Evolutionary conservation across 306 rosid genomes (phyloP), one percentile per base, ranked within the genome.

Genomic region (Delonix regia): DNA sequence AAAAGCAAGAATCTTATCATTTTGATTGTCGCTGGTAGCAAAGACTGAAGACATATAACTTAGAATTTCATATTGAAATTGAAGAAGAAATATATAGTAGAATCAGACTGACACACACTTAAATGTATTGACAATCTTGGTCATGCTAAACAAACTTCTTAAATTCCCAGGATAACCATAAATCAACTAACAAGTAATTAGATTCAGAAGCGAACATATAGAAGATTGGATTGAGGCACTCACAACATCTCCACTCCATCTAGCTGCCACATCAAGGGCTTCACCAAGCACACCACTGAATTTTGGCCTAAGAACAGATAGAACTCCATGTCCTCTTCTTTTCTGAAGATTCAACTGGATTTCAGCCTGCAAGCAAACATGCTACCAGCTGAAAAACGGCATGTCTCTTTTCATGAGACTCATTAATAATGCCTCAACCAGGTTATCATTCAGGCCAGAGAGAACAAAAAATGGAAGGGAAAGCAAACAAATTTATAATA

Each of bases 191-290:
- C 71, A 67, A 10, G 69, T 52, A 60, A 24, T 44, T 25, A 77
- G 24, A 79, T 75, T 75, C 67, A 44, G 53, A 67, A 71, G 59
- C 63, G 25, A 71, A 75, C 14, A 53, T 53, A 81, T 69, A 77
- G 51, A 61, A 76, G 45, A 47, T 60, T 27, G 71, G 80, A 44
- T 5, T 6, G 24, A 64, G 67, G 81, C 53, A 88, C 98, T 93
- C 82, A 93, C 98, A 76, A 93, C 98, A 83, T 93, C 98, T 76
- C 98, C 98, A 75, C 98, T 93, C 98, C 98, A 93, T 84, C 98
- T 85, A 80, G 88, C 97, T 18, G 98, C 97, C 57, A 93, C 97
- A 76, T 93, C 98, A 75, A 93, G 83, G 80, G 98, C 93, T 91
- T 93, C 98, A 78, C 98, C 98, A 15, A 93, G 88, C 86, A 93